These are phyloP conservation scores for Pascua guehoae DNA, from an alignment of 1,284 basidiomycete genomes.

Conservation along the genomic window DNA sequence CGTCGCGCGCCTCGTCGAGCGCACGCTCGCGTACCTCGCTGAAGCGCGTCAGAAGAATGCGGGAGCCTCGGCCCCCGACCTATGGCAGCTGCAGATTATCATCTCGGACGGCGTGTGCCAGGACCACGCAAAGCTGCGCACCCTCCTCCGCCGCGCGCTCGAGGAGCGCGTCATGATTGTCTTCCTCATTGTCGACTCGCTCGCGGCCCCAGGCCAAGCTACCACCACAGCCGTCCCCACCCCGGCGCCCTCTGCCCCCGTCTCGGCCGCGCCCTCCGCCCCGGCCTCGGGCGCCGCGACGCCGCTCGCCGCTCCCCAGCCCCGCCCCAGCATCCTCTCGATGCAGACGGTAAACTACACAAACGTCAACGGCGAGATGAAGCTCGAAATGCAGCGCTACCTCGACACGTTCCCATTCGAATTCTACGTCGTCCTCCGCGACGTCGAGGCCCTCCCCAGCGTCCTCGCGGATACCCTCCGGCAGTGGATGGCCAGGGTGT, in stretches of 20 bases:
- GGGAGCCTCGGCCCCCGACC: slow-evolving; percentile 60
- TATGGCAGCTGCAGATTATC: slow-evolving; percentile 98
- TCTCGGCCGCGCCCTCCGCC: slow-evolving; percentile 14
- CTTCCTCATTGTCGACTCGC: slow-evolving; percentile 91
- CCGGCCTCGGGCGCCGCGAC: slow-evolving; percentile 13
- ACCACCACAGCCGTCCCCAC: slow-evolving; percentile 15
- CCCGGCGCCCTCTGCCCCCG: slow-evolving; percentile 20
- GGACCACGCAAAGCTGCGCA: slow-evolving; percentile 81
- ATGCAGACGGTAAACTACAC: slow-evolving; percentile 92
- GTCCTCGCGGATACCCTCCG: slow-evolving; percentile 86
- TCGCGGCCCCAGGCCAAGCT: slow-evolving; percentile 38
- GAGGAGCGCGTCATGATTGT: slow-evolving; percentile 94
- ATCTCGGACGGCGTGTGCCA: slow-evolving; percentile 98
- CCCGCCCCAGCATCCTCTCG: slow-evolving; percentile 62
- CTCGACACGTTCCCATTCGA: slow-evolving; percentile 97
- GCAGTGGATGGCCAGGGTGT: slow-evolving; percentile 60
- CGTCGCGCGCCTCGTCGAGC: slow-evolving; percentile 79
- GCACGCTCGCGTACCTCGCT: slow-evolving; percentile 72
- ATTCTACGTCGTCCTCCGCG: slow-evolving; percentile 88
- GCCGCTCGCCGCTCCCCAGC: slow-evolving; percentile 5
- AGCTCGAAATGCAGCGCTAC: slow-evolving; percentile 85
- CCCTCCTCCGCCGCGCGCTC: slow-evolving; percentile 76
- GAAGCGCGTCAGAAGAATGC: slow-evolving; percentile 67
- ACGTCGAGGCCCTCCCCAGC: slow-evolving; percentile 87
- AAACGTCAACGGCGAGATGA: slow-evolving; percentile 76